A percentile compares a stretch with the other conserved stretches of the same genome.
These are phyloP conservation scores for Oryza meyeriana DNA, from an alignment of 176 grass and related monocot species.

Conservation along the genomic window DNA sequence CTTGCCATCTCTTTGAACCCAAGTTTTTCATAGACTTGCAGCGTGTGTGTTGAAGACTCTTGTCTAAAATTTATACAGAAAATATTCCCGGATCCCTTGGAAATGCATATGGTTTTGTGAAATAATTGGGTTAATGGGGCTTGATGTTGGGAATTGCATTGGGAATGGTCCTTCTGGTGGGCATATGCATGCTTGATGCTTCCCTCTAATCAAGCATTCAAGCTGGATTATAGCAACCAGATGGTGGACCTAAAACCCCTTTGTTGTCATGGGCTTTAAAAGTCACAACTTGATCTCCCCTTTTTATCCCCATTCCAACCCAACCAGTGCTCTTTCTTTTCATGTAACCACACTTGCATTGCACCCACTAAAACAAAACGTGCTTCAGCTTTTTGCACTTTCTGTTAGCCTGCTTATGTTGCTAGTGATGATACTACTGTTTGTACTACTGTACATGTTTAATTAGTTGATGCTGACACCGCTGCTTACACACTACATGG, in stretches of 20 bases:
- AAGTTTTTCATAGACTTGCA: too few relatives aligned
- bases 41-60: too few relatives aligned
- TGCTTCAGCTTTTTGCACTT: not conserved
- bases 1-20: too few relatives aligned
- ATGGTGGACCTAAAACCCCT: conserved; percentile 33
- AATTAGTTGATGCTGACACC: not conserved
- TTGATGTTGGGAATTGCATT: not conserved
- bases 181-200: not conserved
- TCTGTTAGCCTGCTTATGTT: not conserved
- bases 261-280: conserved; percentile 12
- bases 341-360: not conserved
- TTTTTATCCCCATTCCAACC: conserved; percentile 11
- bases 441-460: not conserved
- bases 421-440: not conserved
- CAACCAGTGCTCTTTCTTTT: not conserved
- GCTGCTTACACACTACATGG: not conserved
- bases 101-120: not conserved
- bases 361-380: not conserved
- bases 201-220: not conserved
- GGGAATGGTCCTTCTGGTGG: not conserved
- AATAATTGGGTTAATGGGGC: not conserved
- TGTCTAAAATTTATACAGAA: too few relatives aligned
- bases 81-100: too few relatives aligned
- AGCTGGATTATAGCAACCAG: conserved; percentile 9
- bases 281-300: not conserved